Evolutionary conservation across 768 basidiomycete genomes (phyloP).

Genomic region (Lactarius sp.): DNA sequence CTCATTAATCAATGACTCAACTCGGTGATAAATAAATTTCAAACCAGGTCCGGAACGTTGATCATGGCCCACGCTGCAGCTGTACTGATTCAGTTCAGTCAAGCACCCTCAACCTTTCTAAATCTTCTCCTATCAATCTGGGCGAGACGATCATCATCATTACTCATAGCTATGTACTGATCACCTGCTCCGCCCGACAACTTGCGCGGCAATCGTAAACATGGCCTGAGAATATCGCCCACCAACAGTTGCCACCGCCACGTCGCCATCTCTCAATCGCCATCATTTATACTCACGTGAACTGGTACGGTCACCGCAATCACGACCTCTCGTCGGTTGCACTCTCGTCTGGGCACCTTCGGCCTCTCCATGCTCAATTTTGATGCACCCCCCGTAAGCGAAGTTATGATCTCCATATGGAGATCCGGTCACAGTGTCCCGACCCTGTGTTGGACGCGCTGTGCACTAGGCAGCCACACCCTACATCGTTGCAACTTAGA

Average conservation of each 20-base stretch:
- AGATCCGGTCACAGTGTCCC: background rate
- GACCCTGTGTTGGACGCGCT: background rate
- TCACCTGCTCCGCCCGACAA: background rate
- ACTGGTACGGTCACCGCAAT: background rate
- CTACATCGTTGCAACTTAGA: background rate
- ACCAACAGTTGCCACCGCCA: background rate
- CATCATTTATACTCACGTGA: background rate
- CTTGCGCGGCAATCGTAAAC: background rate
- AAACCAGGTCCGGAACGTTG: no score
- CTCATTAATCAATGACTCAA: no score
- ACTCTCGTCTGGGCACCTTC: background rate
- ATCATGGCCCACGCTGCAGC: no score
- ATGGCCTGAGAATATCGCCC: background rate
- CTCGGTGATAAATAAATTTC: no score
- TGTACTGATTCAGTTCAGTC: no score
- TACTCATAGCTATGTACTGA: background rate
- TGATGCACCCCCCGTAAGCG: no score
- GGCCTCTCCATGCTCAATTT: background rate
- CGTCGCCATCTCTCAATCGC: background rate
- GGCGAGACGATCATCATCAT: background rate
- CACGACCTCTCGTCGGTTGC: background rate
- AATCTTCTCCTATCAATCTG: background rate
- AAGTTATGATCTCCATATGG: background rate
- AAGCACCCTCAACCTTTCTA: background rate
- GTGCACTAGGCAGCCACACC: background rate